A percentile compares a stretch with the other conserved stretches of the same genome.
These are phyloP conservation scores for Phalaenopsis hybrid DNA, from an alignment of 116 monocot genomes.

Conservation along the genomic window DNA sequence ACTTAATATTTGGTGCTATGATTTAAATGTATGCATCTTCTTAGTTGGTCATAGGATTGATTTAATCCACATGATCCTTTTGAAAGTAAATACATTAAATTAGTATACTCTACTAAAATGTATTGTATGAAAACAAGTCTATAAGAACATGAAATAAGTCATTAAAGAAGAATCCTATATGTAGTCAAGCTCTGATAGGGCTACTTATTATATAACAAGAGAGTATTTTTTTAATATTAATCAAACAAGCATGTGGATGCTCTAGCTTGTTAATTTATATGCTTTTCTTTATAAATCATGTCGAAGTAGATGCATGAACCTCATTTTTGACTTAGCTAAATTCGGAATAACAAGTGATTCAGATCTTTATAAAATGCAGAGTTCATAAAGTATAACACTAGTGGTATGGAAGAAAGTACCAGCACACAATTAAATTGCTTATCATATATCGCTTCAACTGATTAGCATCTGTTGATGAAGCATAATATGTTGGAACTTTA, in stretches of 20 bases:
- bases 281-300: background rate
- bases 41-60: background rate
- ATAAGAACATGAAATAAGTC: background rate
- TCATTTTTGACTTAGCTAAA: background rate
- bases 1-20: background rate
- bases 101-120: constrained; percentile 1
- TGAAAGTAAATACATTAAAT: background rate
- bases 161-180: background rate
- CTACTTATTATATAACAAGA: background rate
- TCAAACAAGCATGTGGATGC: background rate
- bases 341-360: background rate
- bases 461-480: background rate
- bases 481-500: background rate
- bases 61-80: background rate
- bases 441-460: background rate
- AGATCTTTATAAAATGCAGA: background rate
- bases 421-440: background rate
- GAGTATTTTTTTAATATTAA: background rate
- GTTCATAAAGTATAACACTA: background rate
- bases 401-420: background rate
- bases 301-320: background rate
- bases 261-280: background rate
- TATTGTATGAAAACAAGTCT: background rate
- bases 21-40: background rate
- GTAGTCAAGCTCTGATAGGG: background rate